Conservation (phyloP, 2,329 filamentous ascomycete species). For the Verticillium longisporum region DNA sequence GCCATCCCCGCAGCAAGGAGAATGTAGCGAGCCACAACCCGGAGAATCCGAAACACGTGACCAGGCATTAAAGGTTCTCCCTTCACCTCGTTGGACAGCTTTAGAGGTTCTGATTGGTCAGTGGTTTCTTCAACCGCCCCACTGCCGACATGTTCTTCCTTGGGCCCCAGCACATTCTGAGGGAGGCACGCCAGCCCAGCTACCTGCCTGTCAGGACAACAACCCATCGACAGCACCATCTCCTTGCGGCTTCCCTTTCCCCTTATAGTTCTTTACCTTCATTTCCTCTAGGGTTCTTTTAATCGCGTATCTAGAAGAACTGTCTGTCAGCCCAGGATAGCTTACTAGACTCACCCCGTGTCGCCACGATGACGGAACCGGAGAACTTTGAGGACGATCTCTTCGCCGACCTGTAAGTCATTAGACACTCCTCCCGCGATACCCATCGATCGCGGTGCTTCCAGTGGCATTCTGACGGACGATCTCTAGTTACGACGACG, state of each 20-base stretch:
- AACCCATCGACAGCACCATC: background rate
- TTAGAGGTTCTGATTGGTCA: background rate
- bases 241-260: background rate
- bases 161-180: background rate
- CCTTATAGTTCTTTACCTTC: background rate
- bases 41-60: background rate
- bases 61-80: background rate
- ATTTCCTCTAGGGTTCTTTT: background rate
- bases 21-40: background rate
- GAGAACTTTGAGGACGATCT: constrained; percentile 89
- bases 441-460: background rate
- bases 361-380: constrained; percentile 62
- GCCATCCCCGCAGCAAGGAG: background rate
- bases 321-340: background rate
- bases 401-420: constrained; percentile 85
- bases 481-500: constrained; percentile 55
- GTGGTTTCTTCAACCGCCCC: background rate
- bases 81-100: background rate
- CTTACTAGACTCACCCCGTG: background rate
- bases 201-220: background rate
- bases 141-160: background rate
- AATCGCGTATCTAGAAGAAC: background rate
- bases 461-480: background rate
- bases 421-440: constrained; percentile 12
- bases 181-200: background rate